phyloP scores from a whole-genome alignment of 208 protist genomes.

The Leishmania turanica region DNA sequence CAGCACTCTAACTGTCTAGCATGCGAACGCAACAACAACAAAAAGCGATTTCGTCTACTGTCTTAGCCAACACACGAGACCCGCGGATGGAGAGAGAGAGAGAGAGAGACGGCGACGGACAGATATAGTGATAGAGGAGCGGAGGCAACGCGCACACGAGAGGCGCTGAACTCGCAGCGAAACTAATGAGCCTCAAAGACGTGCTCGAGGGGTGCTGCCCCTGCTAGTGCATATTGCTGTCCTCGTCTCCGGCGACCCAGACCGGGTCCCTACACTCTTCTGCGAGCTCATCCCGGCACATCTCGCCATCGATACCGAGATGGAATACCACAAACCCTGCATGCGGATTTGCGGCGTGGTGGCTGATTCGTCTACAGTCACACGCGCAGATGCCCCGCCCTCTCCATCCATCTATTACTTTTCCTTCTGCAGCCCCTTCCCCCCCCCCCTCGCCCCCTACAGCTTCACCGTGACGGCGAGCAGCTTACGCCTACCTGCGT shows the following conservation, averaged over 20 bases:
- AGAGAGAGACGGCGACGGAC: background rate
- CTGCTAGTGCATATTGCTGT: background rate
- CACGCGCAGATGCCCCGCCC: background rate
- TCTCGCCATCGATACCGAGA: background rate
- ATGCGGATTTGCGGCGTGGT: background rate
- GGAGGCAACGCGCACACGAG: background rate
- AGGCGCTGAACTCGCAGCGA: background rate
- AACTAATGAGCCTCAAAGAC: too few relatives aligned
- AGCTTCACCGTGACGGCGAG: slow-evolving; percentile 5
- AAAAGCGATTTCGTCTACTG: background rate
- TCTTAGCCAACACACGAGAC: background rate
- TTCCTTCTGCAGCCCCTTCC: background rate
- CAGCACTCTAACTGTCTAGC: background rate
- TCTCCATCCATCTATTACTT: background rate
- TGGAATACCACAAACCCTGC: background rate
- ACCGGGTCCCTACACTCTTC: background rate
- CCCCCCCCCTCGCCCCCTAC: background rate
- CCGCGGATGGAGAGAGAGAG: background rate
- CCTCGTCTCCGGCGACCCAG: background rate
- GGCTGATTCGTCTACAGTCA: background rate
- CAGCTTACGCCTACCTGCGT: slow-evolving; percentile 5
- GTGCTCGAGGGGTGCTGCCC: background rate
- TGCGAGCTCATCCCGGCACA: background rate
- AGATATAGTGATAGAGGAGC: background rate
- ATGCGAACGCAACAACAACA: slow-evolving; percentile 15